Base-by-base conservation (phyloP, 2,329 filamentous ascomycete species). In the Xylaria sp. region DNA sequence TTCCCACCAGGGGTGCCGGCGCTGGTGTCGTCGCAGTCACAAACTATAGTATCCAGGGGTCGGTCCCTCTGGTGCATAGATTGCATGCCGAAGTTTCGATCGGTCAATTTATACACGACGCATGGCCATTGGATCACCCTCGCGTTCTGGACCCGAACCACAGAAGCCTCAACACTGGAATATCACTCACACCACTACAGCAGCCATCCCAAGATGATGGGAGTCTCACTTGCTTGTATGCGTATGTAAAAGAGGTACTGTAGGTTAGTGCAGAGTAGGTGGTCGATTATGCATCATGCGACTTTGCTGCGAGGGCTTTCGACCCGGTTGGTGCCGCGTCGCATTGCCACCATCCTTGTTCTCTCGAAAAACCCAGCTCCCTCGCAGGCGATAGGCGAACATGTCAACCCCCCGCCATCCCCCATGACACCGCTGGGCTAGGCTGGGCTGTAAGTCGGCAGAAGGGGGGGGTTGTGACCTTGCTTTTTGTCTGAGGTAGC, bases 151-250 rank as follows among this genome's bases (percentile, higher is more conserved):
- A 68, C 62, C 65, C 64, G 61, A 64, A 67, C 68, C 64, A 51
- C 9, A 45, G 57, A 55, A 17, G 21, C 14, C 11, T 21, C 47
- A 48, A 59, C 32, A 36, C 55, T 34, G 68, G 68, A 69, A 69
- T 68, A 69, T 69, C 68, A 67, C 68, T 67, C 68, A 69, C 64
- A 61, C 67, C 60, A 69, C 51, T 39, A 64, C 14, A 47, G 14
- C 42, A 1, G 42, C 19, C 30, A 45, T 60, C 57, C 62, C 57
- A 65, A 48, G 51, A 51, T 60, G 7, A 67, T 59, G 60, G 60
- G 17, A 51, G 34, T 67, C 59, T 63, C 60, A 62, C 54, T 55
- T 36, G 42, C 24, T 27, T 27, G 24, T 27, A 27, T 27, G 24
- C 24, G 24, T 27, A 27, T 27, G 24, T 27, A 27, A 27, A 27